Evolutionary conservation across 371 early-diverging fungal genomes (phyloP), one percentile per base, ranked within the genome.

Genomic region (Mucor mucedo): DNA sequence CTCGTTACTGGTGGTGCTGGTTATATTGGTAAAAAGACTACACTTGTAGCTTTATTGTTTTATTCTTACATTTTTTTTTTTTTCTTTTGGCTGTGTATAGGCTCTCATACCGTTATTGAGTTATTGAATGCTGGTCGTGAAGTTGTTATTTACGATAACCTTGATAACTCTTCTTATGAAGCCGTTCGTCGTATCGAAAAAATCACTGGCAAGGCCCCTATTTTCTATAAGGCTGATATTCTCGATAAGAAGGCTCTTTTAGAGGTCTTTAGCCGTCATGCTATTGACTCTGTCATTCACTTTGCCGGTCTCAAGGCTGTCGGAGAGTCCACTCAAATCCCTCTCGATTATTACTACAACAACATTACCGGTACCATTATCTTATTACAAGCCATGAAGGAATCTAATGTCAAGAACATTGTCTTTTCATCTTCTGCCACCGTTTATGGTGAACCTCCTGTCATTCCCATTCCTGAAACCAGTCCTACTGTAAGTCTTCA

Each of bases 31-130:
- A 75, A 68, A 52, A 44, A 6, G 8, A 28, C 16, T 10, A 21
- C 3, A 27, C 5, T 50, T 8, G n/a, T 40, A 14, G 40, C 38
- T 21, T 28, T 57, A 2, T 44, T 5, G 35, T 16, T n/a, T 6
- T 16, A 11, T 29, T 11, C 30, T n/a, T 30, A 7, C 21, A 21
- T 21, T 21, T 21, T 21, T 21, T 21, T 21, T 21, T 21, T 21
- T 21, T 21, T n/a, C n/a, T n/a, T 21, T 21, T 21, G 21, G 21
- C 21, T 21, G 21, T 21, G 16, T 3, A 47, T 89, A 78, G 96
- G 97, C 52, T 95, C 95, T 14, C 96, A 96, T 76, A 95, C 95
- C 4, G 93, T 92, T 28, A 82, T 95, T 58, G 93, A 94, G 68
- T 85, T 97, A 41, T 71, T 95, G 41, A 73, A 84, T 28, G 76